Conservation (phyloP, 2,329 filamentous ascomycete species). For the Metarhizium album region DNA sequence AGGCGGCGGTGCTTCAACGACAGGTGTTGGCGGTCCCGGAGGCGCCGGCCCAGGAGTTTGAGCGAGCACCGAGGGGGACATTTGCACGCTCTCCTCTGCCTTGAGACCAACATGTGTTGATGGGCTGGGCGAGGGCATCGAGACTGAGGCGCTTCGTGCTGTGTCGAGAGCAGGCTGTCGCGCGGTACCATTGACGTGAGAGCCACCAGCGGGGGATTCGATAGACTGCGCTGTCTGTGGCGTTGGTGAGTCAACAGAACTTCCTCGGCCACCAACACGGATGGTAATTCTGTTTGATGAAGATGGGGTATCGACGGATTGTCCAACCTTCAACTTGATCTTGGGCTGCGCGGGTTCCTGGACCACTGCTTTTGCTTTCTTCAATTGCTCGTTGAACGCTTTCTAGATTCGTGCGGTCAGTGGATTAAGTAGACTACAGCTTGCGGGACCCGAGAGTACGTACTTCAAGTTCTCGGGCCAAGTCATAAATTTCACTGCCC, state of each 20-base stretch:
- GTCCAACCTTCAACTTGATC: slow-evolving; percentile 67
- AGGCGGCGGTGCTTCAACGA: slow-evolving; percentile 9
- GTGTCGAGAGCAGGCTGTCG: slow-evolving; percentile 23
- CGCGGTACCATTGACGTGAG: slow-evolving; percentile 14
- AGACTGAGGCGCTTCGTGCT: slow-evolving; percentile 28
- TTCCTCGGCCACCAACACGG: slow-evolving; percentile 52
- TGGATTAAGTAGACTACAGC: neutral
- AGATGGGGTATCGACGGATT: slow-evolving; percentile 31
- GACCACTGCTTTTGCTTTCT: slow-evolving; percentile 61
- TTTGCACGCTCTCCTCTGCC: slow-evolving; percentile 22
- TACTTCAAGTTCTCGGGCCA: slow-evolving; percentile 74
- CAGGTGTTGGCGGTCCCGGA: slow-evolving; percentile 4
- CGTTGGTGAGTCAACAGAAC: slow-evolving; percentile 40
- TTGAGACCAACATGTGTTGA: slow-evolving; percentile 24
- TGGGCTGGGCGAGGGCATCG: slow-evolving; percentile 33
- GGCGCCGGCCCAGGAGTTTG: slow-evolving; percentile 10
- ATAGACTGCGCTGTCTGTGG: slow-evolving; percentile 24
- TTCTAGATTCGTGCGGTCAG: slow-evolving; percentile 37
- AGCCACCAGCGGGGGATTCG: slow-evolving; percentile 13
- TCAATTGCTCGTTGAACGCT: slow-evolving; percentile 57
- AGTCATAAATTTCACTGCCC: slow-evolving; percentile 68
- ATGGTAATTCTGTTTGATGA: slow-evolving; percentile 58
- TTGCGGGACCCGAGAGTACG: neutral
- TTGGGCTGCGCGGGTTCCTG: slow-evolving; percentile 63
- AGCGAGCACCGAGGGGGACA: slow-evolving; percentile 16